Evolutionary conservation across 768 basidiomycete species (phyloP).

Genomic region (Serpula lacrymans): DNA sequence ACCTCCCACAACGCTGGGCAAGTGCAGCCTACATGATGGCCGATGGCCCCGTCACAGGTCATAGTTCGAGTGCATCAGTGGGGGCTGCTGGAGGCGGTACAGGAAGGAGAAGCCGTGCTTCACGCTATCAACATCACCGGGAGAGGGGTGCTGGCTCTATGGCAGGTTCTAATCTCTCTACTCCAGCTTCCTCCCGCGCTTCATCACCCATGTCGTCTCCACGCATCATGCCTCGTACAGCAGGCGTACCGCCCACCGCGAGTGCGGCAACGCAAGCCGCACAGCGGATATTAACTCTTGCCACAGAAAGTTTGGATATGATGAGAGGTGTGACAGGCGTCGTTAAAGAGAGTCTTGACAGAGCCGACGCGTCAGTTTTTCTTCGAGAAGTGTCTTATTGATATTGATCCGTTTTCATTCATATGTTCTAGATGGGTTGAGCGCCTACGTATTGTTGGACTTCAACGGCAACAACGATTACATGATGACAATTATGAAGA

Average conservation of each 20-base stretch:
- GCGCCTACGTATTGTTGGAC: constrained; percentile 70
- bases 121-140: constrained; percentile 19
- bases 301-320: constrained; percentile 92
- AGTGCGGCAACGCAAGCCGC: constrained; percentile 70
- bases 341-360: constrained; percentile 82
- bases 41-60: constrained; percentile 25
- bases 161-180: constrained; percentile 27
- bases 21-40: constrained; percentile 29
- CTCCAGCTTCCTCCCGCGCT: constrained; percentile 33
- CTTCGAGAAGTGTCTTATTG: constrained; percentile 3
- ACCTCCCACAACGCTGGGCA: constrained; percentile 82
- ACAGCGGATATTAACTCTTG: constrained; percentile 76
- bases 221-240: constrained; percentile 7
- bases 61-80: constrained; percentile 35
- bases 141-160: constrained; percentile 39
- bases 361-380: constrained; percentile 72
- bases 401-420: not conserved
- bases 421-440: constrained; percentile 72
- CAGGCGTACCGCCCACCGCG: constrained; percentile 32
- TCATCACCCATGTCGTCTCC: constrained; percentile 28
- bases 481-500: constrained; percentile 17
- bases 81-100: constrained; percentile 24
- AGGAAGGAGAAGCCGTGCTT: constrained; percentile 15
- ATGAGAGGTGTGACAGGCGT: constrained; percentile 85
- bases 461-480: constrained; percentile 55